Conservation (phyloP, 192 early-diverging fungal genomes). For the Coemansia guatemalensis region DNA sequence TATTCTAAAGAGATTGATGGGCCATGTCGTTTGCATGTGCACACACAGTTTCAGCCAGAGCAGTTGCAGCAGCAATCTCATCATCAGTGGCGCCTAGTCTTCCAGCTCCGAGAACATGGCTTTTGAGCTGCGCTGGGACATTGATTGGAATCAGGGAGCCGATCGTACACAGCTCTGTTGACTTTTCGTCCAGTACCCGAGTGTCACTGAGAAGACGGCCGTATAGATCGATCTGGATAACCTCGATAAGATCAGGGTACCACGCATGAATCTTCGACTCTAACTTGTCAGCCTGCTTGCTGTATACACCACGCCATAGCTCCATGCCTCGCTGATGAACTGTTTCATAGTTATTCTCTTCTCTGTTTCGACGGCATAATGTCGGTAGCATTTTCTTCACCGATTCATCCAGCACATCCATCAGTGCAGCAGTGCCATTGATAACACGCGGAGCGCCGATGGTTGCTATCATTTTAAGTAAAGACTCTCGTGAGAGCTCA, state of each 20-base stretch:
- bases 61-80: conserved; percentile 25
- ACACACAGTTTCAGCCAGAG: conserved; percentile 15
- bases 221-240: conserved; percentile 45
- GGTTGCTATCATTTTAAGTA: conserved; percentile 19
- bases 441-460: conserved; percentile 24
- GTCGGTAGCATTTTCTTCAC: conserved; percentile 12
- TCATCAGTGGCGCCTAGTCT: conserved; percentile 21
- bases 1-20: too few species aligned
- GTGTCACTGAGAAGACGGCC: conserved; percentile 39
- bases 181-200: conserved; percentile 19
- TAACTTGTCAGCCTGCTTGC: conserved; percentile 33
- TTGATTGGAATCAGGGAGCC: conserved; percentile 28
- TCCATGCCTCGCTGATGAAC: conserved; percentile 20
- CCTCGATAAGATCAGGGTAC: conserved; percentile 41
- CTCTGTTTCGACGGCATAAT: conserved; percentile 4
- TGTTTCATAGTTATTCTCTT: conserved; percentile 19
- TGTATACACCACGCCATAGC: conserved; percentile 35
- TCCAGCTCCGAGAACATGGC: conserved; percentile 33
- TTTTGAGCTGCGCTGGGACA: conserved; percentile 43
- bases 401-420: conserved; percentile 11
- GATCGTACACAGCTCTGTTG: conserved; percentile 41
- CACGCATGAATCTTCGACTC: conserved; percentile 27
- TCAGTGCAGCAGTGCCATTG: conserved; percentile 28
- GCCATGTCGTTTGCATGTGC: background rate
- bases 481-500: conserved; percentile 13